Conservation (phyloP, 331 rosid species). For the Stylosanthes scabra region DNA sequence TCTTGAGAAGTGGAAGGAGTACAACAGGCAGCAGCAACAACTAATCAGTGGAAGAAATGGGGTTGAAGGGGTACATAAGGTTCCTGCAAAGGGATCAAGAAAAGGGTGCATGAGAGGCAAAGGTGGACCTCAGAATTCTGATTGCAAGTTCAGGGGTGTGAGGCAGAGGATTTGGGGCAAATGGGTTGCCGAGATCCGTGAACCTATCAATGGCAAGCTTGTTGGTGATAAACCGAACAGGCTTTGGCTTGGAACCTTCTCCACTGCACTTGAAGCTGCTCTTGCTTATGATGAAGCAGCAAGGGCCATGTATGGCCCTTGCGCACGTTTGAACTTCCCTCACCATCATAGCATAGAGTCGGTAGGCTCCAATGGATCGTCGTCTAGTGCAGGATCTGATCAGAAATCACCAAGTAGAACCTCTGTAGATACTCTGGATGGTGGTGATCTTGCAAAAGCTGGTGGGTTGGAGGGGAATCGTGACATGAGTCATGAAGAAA, state of each 20-base stretch:
- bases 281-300: constrained; percentile 90
- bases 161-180: constrained; percentile 97
- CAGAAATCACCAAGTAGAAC: constrained; percentile 29
- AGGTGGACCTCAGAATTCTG: constrained; percentile 88
- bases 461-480: constrained; percentile 32
- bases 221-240: constrained; percentile 49
- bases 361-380: constrained; percentile 24
- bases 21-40: constrained; percentile 40
- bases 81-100: constrained; percentile 76
- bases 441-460: constrained; percentile 22
- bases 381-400: constrained; percentile 10
- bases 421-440: constrained; percentile 26
- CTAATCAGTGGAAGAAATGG: constrained; percentile 47
- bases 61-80: constrained; percentile 35
- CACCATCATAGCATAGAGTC: constrained; percentile 12
- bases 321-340: constrained; percentile 76
- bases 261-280: constrained; percentile 85
- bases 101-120: constrained; percentile 96
- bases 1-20: constrained; percentile 70
- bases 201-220: constrained; percentile 48
- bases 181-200: constrained; percentile 94
- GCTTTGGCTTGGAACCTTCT: constrained; percentile 92
- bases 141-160: constrained; percentile 78
- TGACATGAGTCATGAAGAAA: constrained; percentile 22
- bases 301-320: constrained; percentile 74